Percentiles rank a stretch among this genome's conserved stretches.
Conservation (phyloP, 2,329 filamentous ascomycete species). For the Cladosporium sp. region DNA sequence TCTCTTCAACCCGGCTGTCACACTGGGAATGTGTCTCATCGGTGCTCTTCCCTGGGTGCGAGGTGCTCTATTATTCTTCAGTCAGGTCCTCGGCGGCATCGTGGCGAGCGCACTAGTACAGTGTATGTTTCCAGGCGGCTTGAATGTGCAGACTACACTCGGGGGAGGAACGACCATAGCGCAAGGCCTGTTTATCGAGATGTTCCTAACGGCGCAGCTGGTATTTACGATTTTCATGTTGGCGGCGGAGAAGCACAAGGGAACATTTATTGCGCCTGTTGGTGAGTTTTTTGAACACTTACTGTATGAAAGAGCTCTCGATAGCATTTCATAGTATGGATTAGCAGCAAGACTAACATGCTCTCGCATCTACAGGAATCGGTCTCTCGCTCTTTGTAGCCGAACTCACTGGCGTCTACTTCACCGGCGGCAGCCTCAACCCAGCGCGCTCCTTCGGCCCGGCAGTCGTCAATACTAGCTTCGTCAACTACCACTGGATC, state of each 20-base stretch:
- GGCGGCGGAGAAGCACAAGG: conserved; percentile 45
- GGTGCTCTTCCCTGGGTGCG: conserved; percentile 39
- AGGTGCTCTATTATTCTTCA: conserved; percentile 37
- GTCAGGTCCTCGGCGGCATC: conserved; percentile 42
- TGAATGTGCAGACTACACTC: conserved; percentile 39
- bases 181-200: conserved; percentile 44
- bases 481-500: conserved; percentile 36
- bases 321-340: no score
- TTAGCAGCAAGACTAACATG: not conserved
- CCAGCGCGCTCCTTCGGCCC: conserved; percentile 39
- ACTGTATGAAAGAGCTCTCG: no score
- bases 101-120: conserved; percentile 37
- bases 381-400: conserved; percentile 50
- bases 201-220: conserved; percentile 42
- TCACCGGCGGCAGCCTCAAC: conserved; percentile 40
- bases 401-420: conserved; percentile 44
- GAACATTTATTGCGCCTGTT: conserved; percentile 42
- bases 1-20: conserved; percentile 40
- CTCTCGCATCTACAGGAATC: conserved; percentile 29
- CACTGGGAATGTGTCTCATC: conserved; percentile 36
- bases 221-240: conserved; percentile 46
- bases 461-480: conserved; percentile 32
- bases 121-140: conserved; percentile 40
- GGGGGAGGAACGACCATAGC: conserved; percentile 37
- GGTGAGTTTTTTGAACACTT: conserved; percentile 29